A percentile compares a stretch with the other conserved stretches of the same genome.
phyloP scores from a whole-genome alignment of 768 basidiomycete genomes.

The Cystobasidium tubakii region DNA sequence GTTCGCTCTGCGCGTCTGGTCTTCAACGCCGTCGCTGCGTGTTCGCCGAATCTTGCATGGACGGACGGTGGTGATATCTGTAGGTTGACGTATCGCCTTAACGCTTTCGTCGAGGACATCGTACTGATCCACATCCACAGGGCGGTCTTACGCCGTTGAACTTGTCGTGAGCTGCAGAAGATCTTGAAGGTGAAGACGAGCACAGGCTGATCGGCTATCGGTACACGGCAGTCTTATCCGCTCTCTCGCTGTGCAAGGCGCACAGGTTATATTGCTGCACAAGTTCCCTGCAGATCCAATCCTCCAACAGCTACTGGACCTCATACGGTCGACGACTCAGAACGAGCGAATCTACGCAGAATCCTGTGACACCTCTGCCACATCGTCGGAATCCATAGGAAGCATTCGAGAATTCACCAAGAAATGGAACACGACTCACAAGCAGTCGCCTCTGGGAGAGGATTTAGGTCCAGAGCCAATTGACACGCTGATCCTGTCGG shows the following conservation, averaged over 20 bases:
- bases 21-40: conserved; percentile 20
- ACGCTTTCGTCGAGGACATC: no score
- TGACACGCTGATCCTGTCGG: conserved; percentile 72
- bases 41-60: conserved; percentile 9
- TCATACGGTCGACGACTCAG: conserved; percentile 63
- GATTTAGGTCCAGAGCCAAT: conserved; percentile 55
- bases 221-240: conserved; percentile 58
- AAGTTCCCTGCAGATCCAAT: conserved; percentile 56
- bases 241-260: conserved; percentile 65
- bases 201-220: neutral
- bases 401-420: conserved; percentile 67
- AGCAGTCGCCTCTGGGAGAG: conserved; percentile 47
- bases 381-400: conserved; percentile 53
- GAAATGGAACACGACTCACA: conserved; percentile 57
- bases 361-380: conserved; percentile 59
- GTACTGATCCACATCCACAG: conserved; percentile 1
- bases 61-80: conserved; percentile 17
- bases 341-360: conserved; percentile 78
- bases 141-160: conserved; percentile 32
- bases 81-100: neutral
- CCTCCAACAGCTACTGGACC: conserved; percentile 57
- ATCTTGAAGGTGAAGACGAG: neutral
- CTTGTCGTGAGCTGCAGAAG: conserved; percentile 3
- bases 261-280: conserved; percentile 70
- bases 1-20: conserved; percentile 23